Conservation (phyloP, 2,329 filamentous ascomycete genomes). For the Cordyceps pruinosa region DNA sequence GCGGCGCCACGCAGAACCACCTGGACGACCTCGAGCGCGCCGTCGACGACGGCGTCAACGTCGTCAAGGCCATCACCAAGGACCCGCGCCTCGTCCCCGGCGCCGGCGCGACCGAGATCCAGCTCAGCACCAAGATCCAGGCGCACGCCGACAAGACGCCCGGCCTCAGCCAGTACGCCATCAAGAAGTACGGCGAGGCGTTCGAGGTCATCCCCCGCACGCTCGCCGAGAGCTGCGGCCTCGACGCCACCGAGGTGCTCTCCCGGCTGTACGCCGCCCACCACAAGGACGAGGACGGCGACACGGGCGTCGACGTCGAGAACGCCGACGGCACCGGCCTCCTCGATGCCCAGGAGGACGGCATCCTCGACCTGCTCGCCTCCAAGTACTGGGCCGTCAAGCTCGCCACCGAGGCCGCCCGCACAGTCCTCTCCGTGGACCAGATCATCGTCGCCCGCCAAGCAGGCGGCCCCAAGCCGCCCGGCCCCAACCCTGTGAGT, state of each 20-base stretch:
- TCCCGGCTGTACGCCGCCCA: conserved; percentile 90
- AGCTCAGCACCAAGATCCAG: conserved; percentile 87
- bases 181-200: conserved; percentile 94
- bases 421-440: conserved; percentile 91
- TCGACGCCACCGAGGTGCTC: conserved; percentile 95
- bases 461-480: conserved; percentile 94
- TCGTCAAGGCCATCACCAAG: conserved; percentile 95
- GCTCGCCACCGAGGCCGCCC: conserved; percentile 87
- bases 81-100: conserved; percentile 88
- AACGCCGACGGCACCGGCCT: conserved; percentile 74
- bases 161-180: conserved; percentile 89
- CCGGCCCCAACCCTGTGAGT: conserved; percentile 73
- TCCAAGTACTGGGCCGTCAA: conserved; percentile 97
- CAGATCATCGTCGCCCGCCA: conserved; percentile 98
- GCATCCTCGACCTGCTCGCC: conserved; percentile 86
- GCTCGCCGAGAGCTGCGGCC: conserved; percentile 86
- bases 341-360: conserved; percentile 77
- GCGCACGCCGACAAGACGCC: conserved; percentile 87
- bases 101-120: conserved; percentile 88
- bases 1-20: conserved; percentile 96
- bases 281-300: conserved; percentile 80
- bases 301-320: conserved; percentile 91
- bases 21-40: conserved; percentile 95
- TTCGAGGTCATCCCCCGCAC: conserved; percentile 96
- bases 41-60: conserved; percentile 96